Evolutionary conservation across 176 grass and related monocot species (phyloP).

Genomic region (Saccharum spontaneum): DNA sequence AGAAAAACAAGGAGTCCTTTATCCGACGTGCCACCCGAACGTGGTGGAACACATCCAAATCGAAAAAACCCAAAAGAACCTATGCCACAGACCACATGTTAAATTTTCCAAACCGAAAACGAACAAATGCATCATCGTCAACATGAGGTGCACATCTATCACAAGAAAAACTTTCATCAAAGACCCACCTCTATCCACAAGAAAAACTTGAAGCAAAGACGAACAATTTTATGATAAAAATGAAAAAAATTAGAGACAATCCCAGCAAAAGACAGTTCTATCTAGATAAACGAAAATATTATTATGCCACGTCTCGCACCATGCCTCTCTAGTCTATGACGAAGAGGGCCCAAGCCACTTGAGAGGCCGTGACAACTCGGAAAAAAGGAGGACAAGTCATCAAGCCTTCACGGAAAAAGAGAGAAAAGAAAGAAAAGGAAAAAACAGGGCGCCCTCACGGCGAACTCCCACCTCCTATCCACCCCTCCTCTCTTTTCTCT

Average conservation of each 20-base stretch:
- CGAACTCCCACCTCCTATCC: conserved; percentile 45
- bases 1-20: not conserved
- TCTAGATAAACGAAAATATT: not conserved
- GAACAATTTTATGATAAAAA: not conserved
- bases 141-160: not conserved
- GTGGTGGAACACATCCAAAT: not conserved
- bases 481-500: not conserved
- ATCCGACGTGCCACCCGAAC: not conserved
- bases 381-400: not conserved
- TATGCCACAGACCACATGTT: no score
- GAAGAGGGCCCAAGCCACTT: not conserved
- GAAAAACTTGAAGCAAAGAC: not conserved
- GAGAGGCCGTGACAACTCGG: not conserved
- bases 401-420: not conserved
- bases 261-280: not conserved
- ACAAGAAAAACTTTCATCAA: not conserved
- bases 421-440: not conserved
- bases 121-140: not conserved
- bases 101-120: not conserved
- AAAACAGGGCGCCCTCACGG: conserved; percentile 18
- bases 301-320: not conserved
- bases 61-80: not conserved
- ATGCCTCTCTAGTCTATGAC: not conserved
- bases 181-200: not conserved
- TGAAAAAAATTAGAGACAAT: not conserved